phyloP scores from a whole-genome alignment of 2,329 filamentous ascomycete species.

The Paraphaeosphaeria sporulosa region DNA sequence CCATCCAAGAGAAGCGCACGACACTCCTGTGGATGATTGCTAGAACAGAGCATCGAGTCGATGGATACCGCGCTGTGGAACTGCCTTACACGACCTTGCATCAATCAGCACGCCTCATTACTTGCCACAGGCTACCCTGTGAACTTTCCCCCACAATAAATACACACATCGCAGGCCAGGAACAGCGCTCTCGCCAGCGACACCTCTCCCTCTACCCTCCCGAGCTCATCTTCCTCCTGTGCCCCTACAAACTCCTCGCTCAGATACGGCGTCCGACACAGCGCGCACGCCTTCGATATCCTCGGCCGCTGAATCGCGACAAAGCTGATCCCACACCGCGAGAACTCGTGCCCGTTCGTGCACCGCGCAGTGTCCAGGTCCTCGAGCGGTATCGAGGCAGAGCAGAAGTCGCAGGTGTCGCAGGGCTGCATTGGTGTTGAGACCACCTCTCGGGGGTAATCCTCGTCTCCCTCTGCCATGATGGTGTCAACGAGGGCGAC shows the following conservation, averaged over 20 bases:
- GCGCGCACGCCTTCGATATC: conserved; percentile 61
- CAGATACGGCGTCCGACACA: conserved; percentile 60
- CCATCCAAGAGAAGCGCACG: too few species aligned
- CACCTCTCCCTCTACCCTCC: conserved; percentile 10
- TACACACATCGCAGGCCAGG: conserved; percentile 45
- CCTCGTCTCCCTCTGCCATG: conserved; percentile 10
- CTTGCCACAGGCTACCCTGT: conserved; percentile 24
- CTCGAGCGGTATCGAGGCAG: conserved; percentile 56
- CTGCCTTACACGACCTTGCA: too few species aligned
- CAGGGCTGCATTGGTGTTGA: conserved; percentile 21
- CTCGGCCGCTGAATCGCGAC: conserved; percentile 63
- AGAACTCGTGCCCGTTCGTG: conserved; percentile 60
- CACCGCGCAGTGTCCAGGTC: conserved; percentile 58
- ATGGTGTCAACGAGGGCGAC: conserved; percentile 29
- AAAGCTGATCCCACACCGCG: conserved; percentile 63
- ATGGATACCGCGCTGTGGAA: too few species aligned
- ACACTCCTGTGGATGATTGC: too few species aligned
- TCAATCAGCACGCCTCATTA: too few species aligned
- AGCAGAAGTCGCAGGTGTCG: conserved; percentile 64
- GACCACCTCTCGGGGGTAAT: neutral
- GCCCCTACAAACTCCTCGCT: conserved; percentile 51
- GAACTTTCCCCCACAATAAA: conserved; percentile 49
- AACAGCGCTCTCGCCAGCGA: conserved; percentile 43
- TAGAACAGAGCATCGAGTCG: too few species aligned
- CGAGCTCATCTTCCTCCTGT: conserved; percentile 24